These are phyloP conservation scores for Scenedesmus sp. DNA, from an alignment of 163 green algal genomes.

Conservation along the genomic window DNA sequence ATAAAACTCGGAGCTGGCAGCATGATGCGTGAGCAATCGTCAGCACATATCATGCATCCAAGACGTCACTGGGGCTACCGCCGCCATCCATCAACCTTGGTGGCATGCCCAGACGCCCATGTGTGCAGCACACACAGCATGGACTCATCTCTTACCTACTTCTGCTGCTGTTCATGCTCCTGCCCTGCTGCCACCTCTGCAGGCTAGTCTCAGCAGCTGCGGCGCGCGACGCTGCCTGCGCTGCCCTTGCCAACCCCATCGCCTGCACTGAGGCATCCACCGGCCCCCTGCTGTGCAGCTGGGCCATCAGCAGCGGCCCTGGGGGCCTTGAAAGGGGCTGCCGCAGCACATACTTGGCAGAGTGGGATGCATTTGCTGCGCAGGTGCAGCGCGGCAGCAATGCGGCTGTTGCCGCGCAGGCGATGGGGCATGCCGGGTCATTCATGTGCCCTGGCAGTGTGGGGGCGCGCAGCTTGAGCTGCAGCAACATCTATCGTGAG, in stretches of 20 bases:
- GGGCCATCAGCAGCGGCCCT: constrained; percentile 16
- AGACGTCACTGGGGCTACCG: background rate
- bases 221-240: constrained; percentile 24
- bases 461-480: background rate
- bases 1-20: too few relatives aligned
- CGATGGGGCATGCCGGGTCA: background rate
- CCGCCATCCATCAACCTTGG: background rate
- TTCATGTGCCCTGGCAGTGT: constrained; percentile 17
- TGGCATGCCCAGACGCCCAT: background rate
- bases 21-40: background rate
- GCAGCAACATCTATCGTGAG: constrained; percentile 38
- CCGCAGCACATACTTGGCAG: constrained; percentile 20
- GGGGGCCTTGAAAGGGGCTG: constrained; percentile 7
- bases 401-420: background rate
- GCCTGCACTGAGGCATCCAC: background rate
- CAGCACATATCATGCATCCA: background rate
- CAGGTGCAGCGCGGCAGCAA: background rate
- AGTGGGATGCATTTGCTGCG: constrained; percentile 18
- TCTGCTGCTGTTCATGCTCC: background rate
- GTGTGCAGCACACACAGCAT: constrained; percentile 7
- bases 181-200: background rate
- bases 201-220: constrained; percentile 23
- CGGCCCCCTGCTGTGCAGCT: constrained; percentile 1
- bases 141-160: background rate
- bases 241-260: background rate